Evolutionary conservation across 352 stramenopile genomes (phyloP).

Genomic region (Phytophthora citricola): DNA sequence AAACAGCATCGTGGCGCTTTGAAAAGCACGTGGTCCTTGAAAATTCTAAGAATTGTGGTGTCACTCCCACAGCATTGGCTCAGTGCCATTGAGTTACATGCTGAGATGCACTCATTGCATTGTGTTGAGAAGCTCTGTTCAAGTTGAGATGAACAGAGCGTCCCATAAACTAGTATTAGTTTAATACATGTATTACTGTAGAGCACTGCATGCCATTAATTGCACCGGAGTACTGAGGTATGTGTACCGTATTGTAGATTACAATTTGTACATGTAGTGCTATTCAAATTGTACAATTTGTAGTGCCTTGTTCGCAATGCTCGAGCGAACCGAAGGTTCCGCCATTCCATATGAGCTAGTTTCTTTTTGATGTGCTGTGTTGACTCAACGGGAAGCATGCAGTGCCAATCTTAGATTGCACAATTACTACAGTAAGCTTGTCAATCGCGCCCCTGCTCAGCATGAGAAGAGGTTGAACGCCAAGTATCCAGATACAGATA

Average conservation of each 20-base stretch:
- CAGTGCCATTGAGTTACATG: no score
- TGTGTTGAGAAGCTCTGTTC: no score
- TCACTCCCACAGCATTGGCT: no score
- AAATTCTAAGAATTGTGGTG: background rate
- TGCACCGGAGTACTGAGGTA: no score
- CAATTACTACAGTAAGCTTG: background rate
- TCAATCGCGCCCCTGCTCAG: background rate
- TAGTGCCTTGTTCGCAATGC: background rate
- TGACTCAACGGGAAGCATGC: conserved; percentile 10
- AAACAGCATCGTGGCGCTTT: background rate
- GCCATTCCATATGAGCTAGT: conserved; percentile 16
- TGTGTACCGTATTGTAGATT: no score
- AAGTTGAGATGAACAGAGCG: no score
- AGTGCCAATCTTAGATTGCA: background rate
- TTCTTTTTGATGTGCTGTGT: conserved; percentile 13
- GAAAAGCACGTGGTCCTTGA: background rate
- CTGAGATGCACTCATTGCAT: no score
- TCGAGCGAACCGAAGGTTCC: background rate
- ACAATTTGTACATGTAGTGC: no score
- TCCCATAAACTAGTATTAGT: no score
- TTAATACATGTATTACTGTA: no score
- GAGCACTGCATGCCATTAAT: no score
- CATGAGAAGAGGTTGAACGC: background rate
- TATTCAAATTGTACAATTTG: no score
- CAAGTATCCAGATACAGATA: background rate